These are phyloP conservation scores for Persicaria tinctoria DNA, from an alignment of 148 eudicot species.

Conservation along the genomic window DNA sequence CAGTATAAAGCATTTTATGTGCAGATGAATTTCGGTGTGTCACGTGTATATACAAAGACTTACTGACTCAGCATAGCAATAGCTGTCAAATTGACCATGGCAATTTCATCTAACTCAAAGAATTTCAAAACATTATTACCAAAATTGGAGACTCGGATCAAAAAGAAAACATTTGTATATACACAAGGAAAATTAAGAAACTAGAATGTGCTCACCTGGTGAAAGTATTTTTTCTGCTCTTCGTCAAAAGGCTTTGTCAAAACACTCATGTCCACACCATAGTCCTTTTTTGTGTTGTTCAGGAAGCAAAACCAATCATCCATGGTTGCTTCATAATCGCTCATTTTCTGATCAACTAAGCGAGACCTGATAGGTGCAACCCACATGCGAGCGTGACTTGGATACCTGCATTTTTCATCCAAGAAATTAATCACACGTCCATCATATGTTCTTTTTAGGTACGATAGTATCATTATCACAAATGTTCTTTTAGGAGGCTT, in stretches of 20 bases:
- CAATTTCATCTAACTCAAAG: too few species aligned
- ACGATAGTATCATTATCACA: neutral
- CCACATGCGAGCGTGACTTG: constrained; percentile 99
- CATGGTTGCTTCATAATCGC: constrained; percentile 73
- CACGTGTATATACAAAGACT: too few species aligned
- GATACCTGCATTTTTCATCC: constrained; percentile 61
- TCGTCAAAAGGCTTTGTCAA: constrained; percentile 57
- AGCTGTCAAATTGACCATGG: neutral
- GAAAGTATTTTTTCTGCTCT: constrained; percentile 81
- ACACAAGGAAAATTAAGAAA: neutral
- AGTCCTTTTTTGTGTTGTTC: constrained; percentile 53
- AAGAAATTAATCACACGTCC: neutral
- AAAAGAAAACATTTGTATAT: neutral
- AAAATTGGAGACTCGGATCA: too few species aligned
- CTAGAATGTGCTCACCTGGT: constrained; percentile 44
- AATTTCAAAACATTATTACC: too few species aligned
- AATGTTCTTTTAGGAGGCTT: neutral
- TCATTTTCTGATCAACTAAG: constrained; percentile 60
- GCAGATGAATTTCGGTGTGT: too few species aligned
- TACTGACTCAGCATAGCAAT: neutral
- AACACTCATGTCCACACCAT: constrained; percentile 90
- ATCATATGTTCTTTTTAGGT: too few species aligned
- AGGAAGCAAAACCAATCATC: constrained; percentile 77
- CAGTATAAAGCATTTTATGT: too few species aligned
- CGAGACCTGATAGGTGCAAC: constrained; percentile 88